These are phyloP conservation scores for Pulchroboletus neoregius DNA, from an alignment of 1,284 basidiomycete genomes.

Conservation along the genomic window DNA sequence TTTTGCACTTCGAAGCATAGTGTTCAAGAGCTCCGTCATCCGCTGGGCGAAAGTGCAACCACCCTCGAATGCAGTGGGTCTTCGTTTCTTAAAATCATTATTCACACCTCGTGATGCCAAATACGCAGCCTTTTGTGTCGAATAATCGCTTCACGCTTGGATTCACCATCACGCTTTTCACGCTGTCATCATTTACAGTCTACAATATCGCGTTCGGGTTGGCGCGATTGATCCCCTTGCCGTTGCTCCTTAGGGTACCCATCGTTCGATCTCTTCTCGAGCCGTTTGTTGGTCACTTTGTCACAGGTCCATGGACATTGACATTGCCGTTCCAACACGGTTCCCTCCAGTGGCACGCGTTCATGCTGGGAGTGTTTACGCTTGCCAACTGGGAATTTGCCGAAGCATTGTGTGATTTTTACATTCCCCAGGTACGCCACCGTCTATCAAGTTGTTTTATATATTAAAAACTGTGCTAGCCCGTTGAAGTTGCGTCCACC, in stretches of 20 bases:
- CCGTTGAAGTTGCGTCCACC: constrained; percentile 38
- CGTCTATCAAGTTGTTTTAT: neutral
- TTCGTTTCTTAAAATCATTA: neutral
- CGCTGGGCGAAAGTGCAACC: constrained; percentile 28
- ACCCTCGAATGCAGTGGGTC: constrained; percentile 21
- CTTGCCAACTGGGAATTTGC: constrained; percentile 58
- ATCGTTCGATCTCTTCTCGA: constrained; percentile 46
- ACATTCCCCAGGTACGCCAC: constrained; percentile 44
- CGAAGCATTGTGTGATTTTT: constrained; percentile 53
- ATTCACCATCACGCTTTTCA: constrained; percentile 40
- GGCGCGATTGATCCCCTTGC: constrained; percentile 42
- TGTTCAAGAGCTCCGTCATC: constrained; percentile 56
- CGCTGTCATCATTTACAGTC: constrained; percentile 36
- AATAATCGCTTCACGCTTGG: constrained; percentile 25
- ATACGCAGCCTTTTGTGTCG: constrained; percentile 23
- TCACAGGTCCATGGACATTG: constrained; percentile 53
- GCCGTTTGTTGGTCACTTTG: constrained; percentile 61
- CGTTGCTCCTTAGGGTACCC: constrained; percentile 51
- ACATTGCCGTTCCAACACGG: constrained; percentile 45
- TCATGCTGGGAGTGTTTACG: constrained; percentile 48
- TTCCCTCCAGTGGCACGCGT: constrained; percentile 44
- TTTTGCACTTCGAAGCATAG: constrained; percentile 50
- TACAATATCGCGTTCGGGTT: constrained; percentile 45
- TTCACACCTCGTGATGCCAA: neutral
- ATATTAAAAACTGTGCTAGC: constrained; percentile 31